A percentile compares a stretch with the other conserved stretches of the same genome.
phyloP scores from a whole-genome alignment of 139 green algal species.

The Tetratostichococcus sp. region DNA sequence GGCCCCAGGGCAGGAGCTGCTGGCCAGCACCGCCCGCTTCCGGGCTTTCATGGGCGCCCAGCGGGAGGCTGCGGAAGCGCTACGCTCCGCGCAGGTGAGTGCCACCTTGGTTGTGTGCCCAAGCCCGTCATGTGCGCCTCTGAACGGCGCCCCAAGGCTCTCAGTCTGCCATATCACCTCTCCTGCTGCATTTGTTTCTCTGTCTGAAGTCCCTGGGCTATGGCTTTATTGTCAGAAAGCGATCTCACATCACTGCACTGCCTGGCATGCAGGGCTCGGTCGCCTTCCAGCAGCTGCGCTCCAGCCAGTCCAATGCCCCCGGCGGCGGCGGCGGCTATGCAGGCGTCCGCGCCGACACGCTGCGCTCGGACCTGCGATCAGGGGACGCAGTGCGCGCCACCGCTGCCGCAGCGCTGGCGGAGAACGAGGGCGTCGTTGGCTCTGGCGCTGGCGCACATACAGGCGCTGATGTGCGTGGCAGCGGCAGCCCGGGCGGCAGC shows the following conservation, averaged over 20 bases:
- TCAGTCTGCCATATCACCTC: no score
- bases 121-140: no score
- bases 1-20: not conserved
- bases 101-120: no score
- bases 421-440: no score
- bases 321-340: no score
- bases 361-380: not conserved
- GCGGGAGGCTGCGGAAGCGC: not conserved
- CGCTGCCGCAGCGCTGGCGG: no score
- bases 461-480: no score
- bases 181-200: no score
- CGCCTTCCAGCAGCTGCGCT: not conserved
- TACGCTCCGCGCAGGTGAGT: not conserved
- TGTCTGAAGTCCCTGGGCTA: not conserved
- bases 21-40: not conserved
- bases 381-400: not conserved
- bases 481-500: no score
- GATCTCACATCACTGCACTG: not conserved
- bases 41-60: not conserved
- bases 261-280: not conserved
- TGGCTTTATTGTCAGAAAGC: not conserved
- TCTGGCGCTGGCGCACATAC: no score
- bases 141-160: no score
- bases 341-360: not conserved
- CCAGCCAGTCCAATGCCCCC: not conserved